Evolutionary conservation across 1,139 yeast genomes (phyloP).

Genomic region (Yamadazyma dendronema): DNA sequence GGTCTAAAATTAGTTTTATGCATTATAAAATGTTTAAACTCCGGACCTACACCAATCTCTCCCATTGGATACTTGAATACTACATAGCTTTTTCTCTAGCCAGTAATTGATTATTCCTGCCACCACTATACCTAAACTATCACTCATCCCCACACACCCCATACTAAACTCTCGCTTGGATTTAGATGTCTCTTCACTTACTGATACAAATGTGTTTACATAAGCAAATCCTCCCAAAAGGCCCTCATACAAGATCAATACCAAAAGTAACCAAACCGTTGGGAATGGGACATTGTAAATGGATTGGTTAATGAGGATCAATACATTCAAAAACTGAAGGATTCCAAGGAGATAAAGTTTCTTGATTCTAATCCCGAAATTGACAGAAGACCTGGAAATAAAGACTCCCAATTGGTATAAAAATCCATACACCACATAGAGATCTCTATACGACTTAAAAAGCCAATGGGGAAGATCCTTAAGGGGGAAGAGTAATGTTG

Average conservation of each 20-base stretch:
- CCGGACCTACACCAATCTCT: slow-evolving; percentile 57
- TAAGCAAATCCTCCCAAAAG: slow-evolving; percentile 87
- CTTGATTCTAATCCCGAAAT: slow-evolving; percentile 56
- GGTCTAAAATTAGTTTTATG: no score
- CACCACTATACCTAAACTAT: slow-evolving; percentile 79
- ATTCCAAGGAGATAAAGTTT: slow-evolving; percentile 60
- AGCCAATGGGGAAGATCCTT: slow-evolving; percentile 58
- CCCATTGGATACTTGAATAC: slow-evolving; percentile 61
- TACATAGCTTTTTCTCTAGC: slow-evolving; percentile 73
- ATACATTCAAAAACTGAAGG: slow-evolving; percentile 67
- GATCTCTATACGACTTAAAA: slow-evolving; percentile 71
- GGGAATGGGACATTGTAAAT: slow-evolving; percentile 55
- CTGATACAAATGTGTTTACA: slow-evolving; percentile 81
- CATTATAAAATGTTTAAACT: background rate
- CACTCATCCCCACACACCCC: slow-evolving; percentile 94
- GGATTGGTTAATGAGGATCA: slow-evolving; percentile 63
- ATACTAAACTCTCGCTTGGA: slow-evolving; percentile 77
- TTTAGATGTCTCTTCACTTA: slow-evolving; percentile 59
- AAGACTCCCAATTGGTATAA: slow-evolving; percentile 91
- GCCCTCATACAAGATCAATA: slow-evolving; percentile 79
- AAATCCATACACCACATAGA: slow-evolving; percentile 91
- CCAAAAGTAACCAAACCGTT: slow-evolving; percentile 56
- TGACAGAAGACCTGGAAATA: slow-evolving; percentile 80
- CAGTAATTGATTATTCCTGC: slow-evolving; percentile 77
- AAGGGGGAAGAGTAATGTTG: slow-evolving; percentile 77